These are phyloP conservation scores for Aeschynomene evenia DNA, from an alignment of 306 rosid genomes.

Conservation along the genomic window DNA sequence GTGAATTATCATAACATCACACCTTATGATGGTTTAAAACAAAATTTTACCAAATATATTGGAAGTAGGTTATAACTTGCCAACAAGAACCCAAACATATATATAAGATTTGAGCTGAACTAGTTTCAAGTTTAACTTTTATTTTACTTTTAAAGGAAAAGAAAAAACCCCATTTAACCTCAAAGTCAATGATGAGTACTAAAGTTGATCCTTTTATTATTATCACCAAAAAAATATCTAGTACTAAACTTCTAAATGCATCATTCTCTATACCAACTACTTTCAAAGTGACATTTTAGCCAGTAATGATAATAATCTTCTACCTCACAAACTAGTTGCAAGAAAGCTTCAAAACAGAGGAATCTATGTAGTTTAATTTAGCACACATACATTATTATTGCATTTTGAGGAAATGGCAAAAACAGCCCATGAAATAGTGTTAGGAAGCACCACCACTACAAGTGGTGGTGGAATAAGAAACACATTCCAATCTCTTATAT, in stretches of 20 bases:
- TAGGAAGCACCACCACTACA: background rate
- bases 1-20: no score
- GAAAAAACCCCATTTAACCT: background rate
- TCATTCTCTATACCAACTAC: conserved; percentile 29
- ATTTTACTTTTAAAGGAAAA: background rate
- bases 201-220: background rate
- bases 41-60: background rate
- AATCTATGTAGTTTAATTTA: background rate
- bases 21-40: no score
- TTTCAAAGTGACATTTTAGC: conserved; percentile 37
- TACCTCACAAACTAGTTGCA: conserved; percentile 42
- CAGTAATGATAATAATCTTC: conserved; percentile 22
- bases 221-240: background rate
- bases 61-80: no score
- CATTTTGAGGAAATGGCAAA: conserved; percentile 37
- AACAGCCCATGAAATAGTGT: conserved; percentile 25
- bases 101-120: background rate
- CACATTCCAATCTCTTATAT: conserved; percentile 53
- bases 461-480: conserved; percentile 53
- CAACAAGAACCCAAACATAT: no score
- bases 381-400: no score
- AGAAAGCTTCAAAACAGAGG: conserved; percentile 36
- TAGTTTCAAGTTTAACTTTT: background rate
- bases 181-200: background rate
- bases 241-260: conserved; percentile 21